Conservation (phyloP, 148 eudicot species). For the Nyssa sinensis region DNA sequence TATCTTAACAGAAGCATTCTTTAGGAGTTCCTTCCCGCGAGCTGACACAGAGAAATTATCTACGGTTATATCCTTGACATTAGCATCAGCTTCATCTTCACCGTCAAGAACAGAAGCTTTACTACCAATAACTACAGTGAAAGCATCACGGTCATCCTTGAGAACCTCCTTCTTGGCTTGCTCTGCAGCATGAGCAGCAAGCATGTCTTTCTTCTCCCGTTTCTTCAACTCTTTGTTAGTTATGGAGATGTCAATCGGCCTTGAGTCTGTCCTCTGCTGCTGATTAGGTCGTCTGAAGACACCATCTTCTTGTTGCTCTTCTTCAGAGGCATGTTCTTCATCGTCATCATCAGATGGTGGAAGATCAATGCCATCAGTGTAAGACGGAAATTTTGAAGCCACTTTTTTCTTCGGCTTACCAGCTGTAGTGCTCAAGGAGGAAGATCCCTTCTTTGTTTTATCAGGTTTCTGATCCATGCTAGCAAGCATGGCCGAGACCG, state of each 20-base stretch:
- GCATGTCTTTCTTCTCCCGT: conserved; percentile 30
- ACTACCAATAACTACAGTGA: conserved; percentile 50
- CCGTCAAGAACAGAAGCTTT: conserved; percentile 45
- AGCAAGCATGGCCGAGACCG: conserved; percentile 43
- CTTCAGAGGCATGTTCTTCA: conserved; percentile 18
- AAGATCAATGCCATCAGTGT: conserved; percentile 33
- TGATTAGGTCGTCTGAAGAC: not conserved
- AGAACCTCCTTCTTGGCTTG: conserved; percentile 37
- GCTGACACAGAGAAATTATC: too few species aligned
- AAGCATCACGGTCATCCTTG: conserved; percentile 53
- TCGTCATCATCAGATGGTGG: conserved; percentile 40
- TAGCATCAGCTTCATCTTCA: conserved; percentile 55
- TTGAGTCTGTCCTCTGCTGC: conserved; percentile 16
- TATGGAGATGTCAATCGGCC: conserved; percentile 22
- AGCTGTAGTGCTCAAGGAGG: conserved; percentile 13
- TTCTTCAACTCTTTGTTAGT: conserved; percentile 38
- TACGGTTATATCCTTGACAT: conserved; percentile 51
- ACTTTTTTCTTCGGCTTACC: conserved; percentile 32
- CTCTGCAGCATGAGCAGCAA: conserved; percentile 20
- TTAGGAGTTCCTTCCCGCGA: conserved; percentile 57
- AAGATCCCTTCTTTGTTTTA: conserved; percentile 30
- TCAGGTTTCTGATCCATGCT: conserved; percentile 38
- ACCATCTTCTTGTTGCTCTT: conserved; percentile 2
- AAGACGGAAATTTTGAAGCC: conserved; percentile 22
- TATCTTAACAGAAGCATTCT: conserved; percentile 53